Conservation (phyloP, 441 rosid species). For the Pelargonium australe region DNA sequence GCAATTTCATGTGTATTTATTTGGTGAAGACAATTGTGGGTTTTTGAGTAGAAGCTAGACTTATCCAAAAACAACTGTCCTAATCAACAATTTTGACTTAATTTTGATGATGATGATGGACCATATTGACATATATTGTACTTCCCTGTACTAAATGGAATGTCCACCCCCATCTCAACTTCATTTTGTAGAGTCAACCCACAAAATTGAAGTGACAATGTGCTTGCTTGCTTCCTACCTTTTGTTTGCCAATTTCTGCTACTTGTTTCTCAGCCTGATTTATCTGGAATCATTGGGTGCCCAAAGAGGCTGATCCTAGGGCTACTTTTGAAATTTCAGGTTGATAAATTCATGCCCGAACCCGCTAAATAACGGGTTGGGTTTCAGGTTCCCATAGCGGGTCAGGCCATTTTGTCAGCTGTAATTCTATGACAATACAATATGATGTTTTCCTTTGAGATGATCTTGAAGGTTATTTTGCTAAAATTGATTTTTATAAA, state of each 20-base stretch:
- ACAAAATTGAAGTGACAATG: background rate
- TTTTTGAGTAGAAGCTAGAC: background rate
- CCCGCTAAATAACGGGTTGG: too few species aligned
- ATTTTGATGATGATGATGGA: slow-evolving; percentile 1
- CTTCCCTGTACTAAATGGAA: slow-evolving; percentile 25
- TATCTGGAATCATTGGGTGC: background rate
- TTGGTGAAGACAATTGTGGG: slow-evolving; percentile 1
- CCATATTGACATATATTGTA: slow-evolving; percentile 9
- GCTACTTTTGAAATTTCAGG: too few species aligned
- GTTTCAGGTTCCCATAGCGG: too few species aligned
- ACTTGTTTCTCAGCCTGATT: background rate
- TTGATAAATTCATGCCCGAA: too few species aligned
- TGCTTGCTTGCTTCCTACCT: background rate
- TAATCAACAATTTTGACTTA: slow-evolving; percentile 7
- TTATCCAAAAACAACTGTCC: slow-evolving; percentile 7
- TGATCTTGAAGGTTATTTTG: too few species aligned
- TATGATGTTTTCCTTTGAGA: too few species aligned
- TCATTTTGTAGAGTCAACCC: slow-evolving; percentile 13
- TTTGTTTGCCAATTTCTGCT: background rate
- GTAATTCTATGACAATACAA: too few species aligned
- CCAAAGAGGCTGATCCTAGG: too few species aligned
- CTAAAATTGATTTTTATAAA: too few species aligned
- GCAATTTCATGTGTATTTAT: slow-evolving; percentile 17
- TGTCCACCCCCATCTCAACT: background rate
- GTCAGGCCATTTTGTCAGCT: too few species aligned